Base-by-base conservation (phyloP, 768 basidiomycete species). In the Tylopilus balloui region DNA sequence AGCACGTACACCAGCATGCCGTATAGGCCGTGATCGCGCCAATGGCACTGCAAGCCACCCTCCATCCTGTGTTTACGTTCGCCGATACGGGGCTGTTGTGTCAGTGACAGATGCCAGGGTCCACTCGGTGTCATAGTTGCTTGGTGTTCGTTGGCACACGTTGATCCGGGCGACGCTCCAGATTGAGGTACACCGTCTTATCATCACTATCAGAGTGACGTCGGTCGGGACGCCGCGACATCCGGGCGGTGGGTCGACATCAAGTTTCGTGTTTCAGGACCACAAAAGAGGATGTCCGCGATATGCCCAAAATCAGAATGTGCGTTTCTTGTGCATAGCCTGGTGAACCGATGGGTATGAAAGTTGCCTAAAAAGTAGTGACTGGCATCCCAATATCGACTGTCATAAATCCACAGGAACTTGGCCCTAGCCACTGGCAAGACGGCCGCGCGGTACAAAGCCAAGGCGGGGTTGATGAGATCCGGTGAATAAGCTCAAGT, bases 401-500 rank as follows among this genome's bases (percentile, higher is more conserved):
- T 13, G n/a, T 6, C 17, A 17, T 25, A 19, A 40, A 32, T 12
- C 29, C 6, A 12, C 40, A 25, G 27, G 9, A 15, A 14, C 6
- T 24, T 24, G 36, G 6, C 4, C 9, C 12, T 35, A n/a, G n/a
- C 32, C n/a, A n/a, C n/a, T n/a, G n/a, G n/a, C n/a, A n/a, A n/a
- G n/a, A n/a, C n/a, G n/a, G n/a, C n/a, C n/a, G n/a, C 17, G 6
- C 14, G 15, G 7, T 35, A 17, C 7, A 35, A 19, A 15, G 13
- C 38, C 19, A 8, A 14, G 32, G 32, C 27, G 32, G 13, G 28
- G 40, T 27, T 32, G n/a, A 39, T 43, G 38, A 34, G 50, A 47
- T 46, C 57, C 51, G 47, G 32, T 40, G 36, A 27, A 52, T 45
- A 50, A 39, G 41, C 37, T 38, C 42, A 45, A 51, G 48, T n/a